These are phyloP conservation scores for Colletotrichum somersetense DNA, from an alignment of 2,329 filamentous ascomycete genomes.

Conservation along the genomic window DNA sequence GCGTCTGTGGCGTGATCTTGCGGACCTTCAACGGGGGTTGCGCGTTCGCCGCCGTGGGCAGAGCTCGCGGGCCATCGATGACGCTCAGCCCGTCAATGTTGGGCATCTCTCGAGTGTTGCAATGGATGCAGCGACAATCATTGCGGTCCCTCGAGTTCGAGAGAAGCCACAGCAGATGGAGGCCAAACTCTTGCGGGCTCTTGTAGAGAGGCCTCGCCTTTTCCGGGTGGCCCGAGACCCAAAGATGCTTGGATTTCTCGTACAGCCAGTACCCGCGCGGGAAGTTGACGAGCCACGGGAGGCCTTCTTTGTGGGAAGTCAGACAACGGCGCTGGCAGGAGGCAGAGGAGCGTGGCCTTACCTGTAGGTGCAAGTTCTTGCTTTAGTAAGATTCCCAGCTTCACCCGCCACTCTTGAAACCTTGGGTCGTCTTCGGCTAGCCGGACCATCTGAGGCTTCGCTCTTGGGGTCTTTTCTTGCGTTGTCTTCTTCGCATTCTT, in stretches of 20 bases:
- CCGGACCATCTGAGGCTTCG: conserved; percentile 59
- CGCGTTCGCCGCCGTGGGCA: conserved; percentile 15
- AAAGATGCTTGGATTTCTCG: conserved; percentile 62
- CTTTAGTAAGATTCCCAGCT: conserved; percentile 60
- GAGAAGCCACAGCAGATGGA: conserved; percentile 65
- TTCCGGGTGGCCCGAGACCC: conserved; percentile 63
- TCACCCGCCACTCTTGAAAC: conserved; percentile 60
- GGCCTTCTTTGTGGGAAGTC: conserved; percentile 52
- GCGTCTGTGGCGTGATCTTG: conserved; percentile 33
- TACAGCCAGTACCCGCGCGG: conserved; percentile 62
- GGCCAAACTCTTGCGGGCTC: conserved; percentile 65
- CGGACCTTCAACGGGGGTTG: conserved; percentile 43
- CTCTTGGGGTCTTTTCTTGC: conserved; percentile 53
- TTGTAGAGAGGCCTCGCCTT: conserved; percentile 62
- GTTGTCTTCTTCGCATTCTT: conserved; percentile 55
- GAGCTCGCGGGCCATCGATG: conserved; percentile 18
- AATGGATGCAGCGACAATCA: conserved; percentile 66
- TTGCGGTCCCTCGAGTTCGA: conserved; percentile 61
- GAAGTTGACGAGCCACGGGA: conserved; percentile 60
- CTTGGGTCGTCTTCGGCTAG: conserved; percentile 58
- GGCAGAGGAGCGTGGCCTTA: background rate
- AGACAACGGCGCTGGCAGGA: conserved; percentile 16
- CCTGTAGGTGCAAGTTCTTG: conserved; percentile 56
- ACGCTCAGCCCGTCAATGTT: conserved; percentile 33
- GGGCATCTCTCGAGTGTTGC: conserved; percentile 51